Evolutionary conservation across 768 basidiomycete genomes (phyloP).

Genomic region (Astraeus odoratus): DNA sequence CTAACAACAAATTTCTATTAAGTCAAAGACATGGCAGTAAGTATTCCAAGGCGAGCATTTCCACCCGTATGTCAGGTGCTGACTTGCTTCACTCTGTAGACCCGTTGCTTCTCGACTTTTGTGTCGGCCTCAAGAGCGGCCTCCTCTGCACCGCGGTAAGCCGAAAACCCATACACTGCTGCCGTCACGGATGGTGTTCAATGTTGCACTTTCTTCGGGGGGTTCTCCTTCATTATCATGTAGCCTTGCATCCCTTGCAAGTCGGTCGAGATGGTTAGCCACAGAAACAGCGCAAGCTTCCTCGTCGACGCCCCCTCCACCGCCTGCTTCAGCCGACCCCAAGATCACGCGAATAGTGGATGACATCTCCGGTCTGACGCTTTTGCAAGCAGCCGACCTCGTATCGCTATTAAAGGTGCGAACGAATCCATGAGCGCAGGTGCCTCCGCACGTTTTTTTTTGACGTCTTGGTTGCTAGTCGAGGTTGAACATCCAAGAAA

Average conservation of each 20-base stretch:
- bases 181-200: neutral
- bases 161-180: neutral
- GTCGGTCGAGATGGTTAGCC: constrained; percentile 49
- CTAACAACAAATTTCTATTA: constrained; percentile 10
- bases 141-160: constrained; percentile 11
- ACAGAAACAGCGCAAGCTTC: constrained; percentile 40
- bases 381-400: constrained; percentile 93
- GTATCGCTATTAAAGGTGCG: constrained; percentile 85
- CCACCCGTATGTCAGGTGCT: neutral
- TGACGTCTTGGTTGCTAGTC: constrained; percentile 42
- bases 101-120: constrained; percentile 14
- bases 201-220: neutral
- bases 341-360: constrained; percentile 82
- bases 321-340: constrained; percentile 47
- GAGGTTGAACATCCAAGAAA: constrained; percentile 94
- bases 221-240: neutral
- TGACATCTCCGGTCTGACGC: constrained; percentile 80
- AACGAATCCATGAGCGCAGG: neutral
- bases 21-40: constrained; percentile 20
- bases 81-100: constrained; percentile 8
- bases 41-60: constrained; percentile 1
- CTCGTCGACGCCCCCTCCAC: constrained; percentile 36
- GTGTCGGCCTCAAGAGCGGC: constrained; percentile 12
- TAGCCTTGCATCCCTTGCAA: constrained; percentile 22
- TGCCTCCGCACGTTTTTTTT: neutral